A percentile compares a stretch with the other conserved stretches of the same genome.
phyloP scores from a whole-genome alignment of 805 yeast species.

The Huiozyma naganishii region DNA sequence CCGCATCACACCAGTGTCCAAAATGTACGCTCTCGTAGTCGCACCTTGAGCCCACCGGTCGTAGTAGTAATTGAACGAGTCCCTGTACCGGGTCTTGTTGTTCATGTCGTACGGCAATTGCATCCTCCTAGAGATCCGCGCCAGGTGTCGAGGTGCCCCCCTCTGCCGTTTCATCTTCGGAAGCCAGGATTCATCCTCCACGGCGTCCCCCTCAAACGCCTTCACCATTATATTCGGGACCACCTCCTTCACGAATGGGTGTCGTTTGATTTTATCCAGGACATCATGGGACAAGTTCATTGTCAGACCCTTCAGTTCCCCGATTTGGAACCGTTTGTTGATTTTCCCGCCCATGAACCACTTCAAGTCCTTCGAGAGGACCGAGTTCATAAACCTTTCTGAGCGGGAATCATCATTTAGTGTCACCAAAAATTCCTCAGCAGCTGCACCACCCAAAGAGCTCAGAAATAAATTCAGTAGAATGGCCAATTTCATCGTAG shows the following conservation, averaged over 20 bases:
- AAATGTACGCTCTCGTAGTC: conserved; percentile 60
- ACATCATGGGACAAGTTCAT: conserved; percentile 46
- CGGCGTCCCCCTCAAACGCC: conserved; percentile 36
- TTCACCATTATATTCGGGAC: conserved; percentile 54
- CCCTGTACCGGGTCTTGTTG: conserved; percentile 12
- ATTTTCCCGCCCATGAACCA: conserved; percentile 35
- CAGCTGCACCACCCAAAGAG: conserved; percentile 8
- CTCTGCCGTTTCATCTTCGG: conserved; percentile 21
- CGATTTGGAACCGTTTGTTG: conserved; percentile 48
- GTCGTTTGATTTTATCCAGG: conserved; percentile 37
- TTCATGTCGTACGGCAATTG: conserved; percentile 24
- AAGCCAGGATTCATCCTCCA: conserved; percentile 1
- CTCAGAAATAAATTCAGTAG: neutral
- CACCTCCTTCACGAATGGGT: conserved; percentile 57
- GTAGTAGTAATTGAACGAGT: conserved; percentile 36
- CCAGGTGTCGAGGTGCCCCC: conserved; percentile 58
- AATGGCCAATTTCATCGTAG: neutral
- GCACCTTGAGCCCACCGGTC: conserved; percentile 39
- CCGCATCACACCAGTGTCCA: conserved; percentile 72
- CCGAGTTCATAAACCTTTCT: conserved; percentile 38
- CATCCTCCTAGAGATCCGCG: conserved; percentile 44
- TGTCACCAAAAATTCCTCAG: conserved; percentile 43
- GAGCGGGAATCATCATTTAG: conserved; percentile 40
- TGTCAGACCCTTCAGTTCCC: conserved; percentile 59
- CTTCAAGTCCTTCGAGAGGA: conserved; percentile 30